A percentile compares a stretch with the other conserved stretches of the same genome.
Evolutionary conservation across 75 land plant species (phyloP).

Genomic region (Picea glauca): DNA sequence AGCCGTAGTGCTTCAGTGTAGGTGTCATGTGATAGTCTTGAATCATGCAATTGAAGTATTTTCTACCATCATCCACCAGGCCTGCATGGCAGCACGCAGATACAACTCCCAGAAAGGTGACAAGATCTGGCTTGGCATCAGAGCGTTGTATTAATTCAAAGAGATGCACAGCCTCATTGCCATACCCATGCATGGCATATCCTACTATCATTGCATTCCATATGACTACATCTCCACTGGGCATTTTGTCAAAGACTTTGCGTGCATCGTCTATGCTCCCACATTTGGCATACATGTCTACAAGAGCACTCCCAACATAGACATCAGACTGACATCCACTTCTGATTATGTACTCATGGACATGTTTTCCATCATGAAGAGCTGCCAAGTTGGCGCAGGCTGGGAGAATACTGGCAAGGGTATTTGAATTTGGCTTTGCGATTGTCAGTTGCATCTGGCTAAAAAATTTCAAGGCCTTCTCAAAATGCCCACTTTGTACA

Average conservation of each 20-base stretch:
- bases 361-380: conserved; percentile 10
- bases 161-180: neutral
- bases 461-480: conserved; percentile 20
- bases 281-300: conserved; percentile 21
- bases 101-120: neutral
- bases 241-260: conserved; percentile 3
- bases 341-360: conserved; percentile 18
- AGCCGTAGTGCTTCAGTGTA: conserved; percentile 17
- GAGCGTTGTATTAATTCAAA: neutral
- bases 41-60: conserved; percentile 5
- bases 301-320: conserved; percentile 4
- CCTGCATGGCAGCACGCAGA: conserved; percentile 13
- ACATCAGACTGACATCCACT: conserved; percentile 10
- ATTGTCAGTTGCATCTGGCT: conserved; percentile 14
- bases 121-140: neutral
- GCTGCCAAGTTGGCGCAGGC: conserved; percentile 26
- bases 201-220: conserved; percentile 36
- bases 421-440: conserved; percentile 8
- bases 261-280: conserved; percentile 12
- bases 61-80: conserved; percentile 15
- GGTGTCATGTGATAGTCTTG: conserved; percentile 3
- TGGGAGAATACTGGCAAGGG: conserved; percentile 17
- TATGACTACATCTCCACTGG: conserved; percentile 4
- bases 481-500: conserved; percentile 16
- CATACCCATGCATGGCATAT: conserved; percentile 19